phyloP scores from a whole-genome alignment of 2,329 filamentous ascomycete species.

The Diaporthe nobilis region DNA sequence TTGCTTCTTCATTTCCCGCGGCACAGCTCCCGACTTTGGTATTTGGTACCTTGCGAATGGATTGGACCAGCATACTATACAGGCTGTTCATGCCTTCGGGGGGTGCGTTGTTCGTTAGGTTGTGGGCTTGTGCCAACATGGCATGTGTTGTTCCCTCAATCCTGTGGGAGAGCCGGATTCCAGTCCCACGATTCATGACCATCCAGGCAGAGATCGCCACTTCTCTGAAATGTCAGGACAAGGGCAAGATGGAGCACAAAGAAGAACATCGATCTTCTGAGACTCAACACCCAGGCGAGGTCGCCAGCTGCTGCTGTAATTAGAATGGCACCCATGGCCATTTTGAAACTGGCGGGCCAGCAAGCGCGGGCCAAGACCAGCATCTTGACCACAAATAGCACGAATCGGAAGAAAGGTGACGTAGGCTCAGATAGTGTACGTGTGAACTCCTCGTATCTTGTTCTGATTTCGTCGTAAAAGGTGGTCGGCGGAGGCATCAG shows the following conservation, averaged over 20 bases:
- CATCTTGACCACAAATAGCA: slow-evolving; percentile 79
- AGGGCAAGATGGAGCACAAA: slow-evolving; percentile 35
- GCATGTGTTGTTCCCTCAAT: neutral
- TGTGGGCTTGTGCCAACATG: neutral
- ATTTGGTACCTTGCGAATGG: neutral
- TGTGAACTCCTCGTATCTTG: slow-evolving; percentile 8
- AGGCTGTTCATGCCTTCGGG: neutral
- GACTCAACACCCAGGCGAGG: slow-evolving; percentile 49
- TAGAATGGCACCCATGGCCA: slow-evolving; percentile 76
- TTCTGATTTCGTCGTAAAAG: slow-evolving; percentile 50
- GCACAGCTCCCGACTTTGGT: neutral
- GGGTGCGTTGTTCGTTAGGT: neutral
- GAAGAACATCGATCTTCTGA: slow-evolving; percentile 31
- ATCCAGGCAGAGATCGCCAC: slow-evolving; percentile 31
- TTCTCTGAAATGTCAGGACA: slow-evolving; percentile 24
- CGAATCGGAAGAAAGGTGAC: slow-evolving; percentile 63
- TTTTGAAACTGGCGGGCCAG: slow-evolving; percentile 77
- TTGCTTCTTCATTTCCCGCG: neutral
- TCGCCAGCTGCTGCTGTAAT: slow-evolving; percentile 79
- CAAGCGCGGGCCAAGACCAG: slow-evolving; percentile 76
- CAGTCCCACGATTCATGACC: slow-evolving; percentile 37
- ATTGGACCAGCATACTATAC: neutral
- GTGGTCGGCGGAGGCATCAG: slow-evolving; percentile 65
- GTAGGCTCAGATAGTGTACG: slow-evolving; percentile 24
- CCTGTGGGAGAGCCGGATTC: slow-evolving; percentile 19